Conservation (phyloP, 768 basidiomycete species). For the Dendrothele bispora region DNA sequence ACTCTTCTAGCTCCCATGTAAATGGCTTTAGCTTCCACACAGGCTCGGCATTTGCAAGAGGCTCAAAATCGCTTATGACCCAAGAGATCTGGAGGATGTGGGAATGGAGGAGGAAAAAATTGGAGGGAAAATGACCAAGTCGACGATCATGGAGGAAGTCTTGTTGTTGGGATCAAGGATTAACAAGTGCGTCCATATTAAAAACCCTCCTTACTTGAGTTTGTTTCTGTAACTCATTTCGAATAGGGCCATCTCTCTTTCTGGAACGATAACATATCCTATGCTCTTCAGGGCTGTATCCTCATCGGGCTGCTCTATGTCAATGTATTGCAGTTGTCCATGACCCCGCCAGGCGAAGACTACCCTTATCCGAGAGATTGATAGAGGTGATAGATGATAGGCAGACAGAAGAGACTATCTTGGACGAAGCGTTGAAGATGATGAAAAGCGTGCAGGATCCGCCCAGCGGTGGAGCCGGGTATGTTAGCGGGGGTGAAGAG, state of each 20-base stretch:
- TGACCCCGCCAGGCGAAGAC: slow-evolving; percentile 72
- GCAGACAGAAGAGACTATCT: slow-evolving; percentile 92
- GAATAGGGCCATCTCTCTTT: slow-evolving; percentile 87
- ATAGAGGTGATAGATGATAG: slow-evolving; percentile 91
- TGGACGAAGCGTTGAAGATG: slow-evolving; percentile 95
- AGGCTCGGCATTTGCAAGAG: slow-evolving; percentile 82
- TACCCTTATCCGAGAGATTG: slow-evolving; percentile 77
- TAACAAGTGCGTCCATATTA: slow-evolving; percentile 84
- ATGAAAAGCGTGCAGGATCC: slow-evolving; percentile 73
- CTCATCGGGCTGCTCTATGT: slow-evolving; percentile 96
- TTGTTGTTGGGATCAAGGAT: slow-evolving; percentile 93
- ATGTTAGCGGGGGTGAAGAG: slow-evolving; percentile 11
- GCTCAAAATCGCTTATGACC: slow-evolving; percentile 92
- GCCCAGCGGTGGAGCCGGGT: slow-evolving; percentile 1
- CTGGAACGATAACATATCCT: slow-evolving; percentile 99
- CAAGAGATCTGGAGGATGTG: slow-evolving; percentile 76
- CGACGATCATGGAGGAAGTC: slow-evolving; percentile 98
- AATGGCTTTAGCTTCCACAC: too few relatives aligned
- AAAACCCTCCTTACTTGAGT: too few relatives aligned
- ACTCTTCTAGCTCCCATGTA: too few relatives aligned
- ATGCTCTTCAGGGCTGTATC: slow-evolving; percentile 97
- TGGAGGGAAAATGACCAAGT: slow-evolving; percentile 74
- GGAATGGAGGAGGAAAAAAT: slow-evolving; percentile 54
- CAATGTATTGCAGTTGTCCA: slow-evolving; percentile 88
- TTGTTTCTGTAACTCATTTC: too few relatives aligned